Evolutionary conservation across 495 filamentous ascomycete species (phyloP).

Genomic region (Daldinia childiae): DNA sequence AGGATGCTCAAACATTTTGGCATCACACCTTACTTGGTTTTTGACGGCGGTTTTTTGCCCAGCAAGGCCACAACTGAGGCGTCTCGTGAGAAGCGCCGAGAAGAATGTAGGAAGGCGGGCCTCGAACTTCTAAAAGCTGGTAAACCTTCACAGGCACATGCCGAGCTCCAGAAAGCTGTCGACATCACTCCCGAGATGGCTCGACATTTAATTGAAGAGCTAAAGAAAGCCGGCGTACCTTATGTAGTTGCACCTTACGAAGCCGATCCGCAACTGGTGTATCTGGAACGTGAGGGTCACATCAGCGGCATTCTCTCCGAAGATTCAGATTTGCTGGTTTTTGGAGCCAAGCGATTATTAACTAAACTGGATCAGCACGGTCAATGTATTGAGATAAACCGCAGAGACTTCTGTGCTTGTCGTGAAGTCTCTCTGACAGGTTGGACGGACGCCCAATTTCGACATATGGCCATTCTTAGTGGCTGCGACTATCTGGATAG

Average conservation of each 20-base stretch:
- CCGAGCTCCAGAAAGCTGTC: conserved; percentile 92
- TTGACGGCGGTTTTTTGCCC: conserved; percentile 95
- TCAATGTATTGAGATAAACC: conserved; percentile 89
- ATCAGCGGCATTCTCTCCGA: conserved; percentile 92
- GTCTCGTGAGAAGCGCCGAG: conserved; percentile 72
- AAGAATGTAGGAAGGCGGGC: conserved; percentile 76
- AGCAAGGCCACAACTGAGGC: conserved; percentile 94
- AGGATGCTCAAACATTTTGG: conserved; percentile 93
- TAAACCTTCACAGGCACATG: conserved; percentile 79
- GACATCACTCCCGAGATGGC: conserved; percentile 98
- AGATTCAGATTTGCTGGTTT: conserved; percentile 96
- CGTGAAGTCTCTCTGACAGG: conserved; percentile 87
- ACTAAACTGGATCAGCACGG: conserved; percentile 96
- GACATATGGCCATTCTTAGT: conserved; percentile 94
- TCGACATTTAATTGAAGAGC: conserved; percentile 85
- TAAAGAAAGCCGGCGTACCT: conserved; percentile 79
- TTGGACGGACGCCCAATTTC: conserved; percentile 91
- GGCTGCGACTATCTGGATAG: conserved; percentile 96
- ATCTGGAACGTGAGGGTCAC: conserved; percentile 84
- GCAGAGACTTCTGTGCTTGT: conserved; percentile 85
- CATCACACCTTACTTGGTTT: conserved; percentile 90
- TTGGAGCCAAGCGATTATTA: conserved; percentile 86
- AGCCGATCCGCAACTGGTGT: conserved; percentile 95
- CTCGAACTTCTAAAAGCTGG: conserved; percentile 83
- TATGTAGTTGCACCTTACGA: conserved; percentile 98